Evolutionary conservation across 352 stramenopile genomes (phyloP), one percentile per base, ranked within the genome.

Genomic region (Pythium phragmitis): DNA sequence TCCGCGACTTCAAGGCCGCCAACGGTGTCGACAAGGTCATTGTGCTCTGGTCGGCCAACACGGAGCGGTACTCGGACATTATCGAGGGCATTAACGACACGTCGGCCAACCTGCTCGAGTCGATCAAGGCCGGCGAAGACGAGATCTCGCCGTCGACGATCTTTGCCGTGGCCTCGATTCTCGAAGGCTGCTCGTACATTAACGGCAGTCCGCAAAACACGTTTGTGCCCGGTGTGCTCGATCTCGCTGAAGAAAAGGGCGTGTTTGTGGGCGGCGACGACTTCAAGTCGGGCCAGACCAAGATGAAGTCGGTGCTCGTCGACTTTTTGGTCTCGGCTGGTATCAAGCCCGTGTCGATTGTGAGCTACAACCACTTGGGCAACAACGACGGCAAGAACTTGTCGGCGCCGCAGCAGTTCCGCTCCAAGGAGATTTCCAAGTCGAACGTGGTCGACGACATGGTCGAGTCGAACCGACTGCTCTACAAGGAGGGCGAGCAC

Each of bases 321-420:
- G 97, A 99, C 80, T 99, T 99, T 78, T 81, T 99, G 21, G 96
- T 99, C 41, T 98, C 88, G 42, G 97, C 97, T 28, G 98, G 98
- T 62, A 99, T 99, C 77, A 99, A 99, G 80, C 97, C 97, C 19
- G 94, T 97, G 19, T 98, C 92, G 58, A 99, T 99, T 78, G 97
- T 99, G 43, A 98, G 89, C 65, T 99, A 99, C 93, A 99, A 99
- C 79, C 98, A 99, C 84, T 75, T 99, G 56, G 98, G 98, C 39
- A 99, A 99, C 85, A 99, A 99, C 79, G 98, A 99, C 75, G 98
- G 98, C 65, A 99, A 99, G 80, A 99, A 99, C 82, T 75, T 99
- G 61, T 98, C 88, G 60, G 97, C 97, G 5, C 98, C 98, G 14
- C 95, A 98, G 80, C 96, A 99, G 80, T 99, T 99, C 83, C 96